Evolutionary conservation across 257 asterid species (phyloP).

Genomic region (Asclepias syriaca): DNA sequence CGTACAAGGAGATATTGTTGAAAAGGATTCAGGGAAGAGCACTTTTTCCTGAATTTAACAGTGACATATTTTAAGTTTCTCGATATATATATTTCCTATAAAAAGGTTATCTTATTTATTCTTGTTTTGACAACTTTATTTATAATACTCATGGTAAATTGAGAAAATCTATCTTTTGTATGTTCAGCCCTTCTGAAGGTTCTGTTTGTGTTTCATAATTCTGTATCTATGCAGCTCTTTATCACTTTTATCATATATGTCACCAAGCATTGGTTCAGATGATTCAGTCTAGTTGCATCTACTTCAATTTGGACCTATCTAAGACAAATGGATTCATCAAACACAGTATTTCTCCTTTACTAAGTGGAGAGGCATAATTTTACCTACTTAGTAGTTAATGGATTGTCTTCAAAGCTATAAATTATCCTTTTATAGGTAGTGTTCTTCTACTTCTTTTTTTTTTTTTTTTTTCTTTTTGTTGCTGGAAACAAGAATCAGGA

Average conservation of each 20-base stretch:
- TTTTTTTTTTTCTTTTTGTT: background rate
- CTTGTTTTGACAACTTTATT: too few species aligned
- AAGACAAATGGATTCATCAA: background rate
- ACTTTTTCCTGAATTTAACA: too few species aligned
- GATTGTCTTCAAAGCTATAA: background rate
- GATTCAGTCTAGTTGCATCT: background rate
- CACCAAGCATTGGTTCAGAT: background rate
- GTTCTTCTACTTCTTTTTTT: too few species aligned
- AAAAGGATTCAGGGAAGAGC: too few species aligned
- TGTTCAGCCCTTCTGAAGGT: background rate
- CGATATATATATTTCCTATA: too few species aligned
- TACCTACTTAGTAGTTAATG: background rate
- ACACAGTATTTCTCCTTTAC: background rate
- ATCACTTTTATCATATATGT: background rate
- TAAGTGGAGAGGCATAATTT: background rate
- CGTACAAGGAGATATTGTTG: background rate
- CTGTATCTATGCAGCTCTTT: background rate
- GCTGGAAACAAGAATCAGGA: background rate
- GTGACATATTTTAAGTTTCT: too few species aligned
- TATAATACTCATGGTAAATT: too few species aligned
- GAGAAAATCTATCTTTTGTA: too few species aligned
- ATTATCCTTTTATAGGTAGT: background rate
- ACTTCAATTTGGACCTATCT: background rate
- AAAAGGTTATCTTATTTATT: too few species aligned
- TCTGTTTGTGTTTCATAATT: background rate